These are phyloP conservation scores for Dictyophora rubrovolvata DNA, from an alignment of 768 basidiomycete genomes.

Conservation along the genomic window DNA sequence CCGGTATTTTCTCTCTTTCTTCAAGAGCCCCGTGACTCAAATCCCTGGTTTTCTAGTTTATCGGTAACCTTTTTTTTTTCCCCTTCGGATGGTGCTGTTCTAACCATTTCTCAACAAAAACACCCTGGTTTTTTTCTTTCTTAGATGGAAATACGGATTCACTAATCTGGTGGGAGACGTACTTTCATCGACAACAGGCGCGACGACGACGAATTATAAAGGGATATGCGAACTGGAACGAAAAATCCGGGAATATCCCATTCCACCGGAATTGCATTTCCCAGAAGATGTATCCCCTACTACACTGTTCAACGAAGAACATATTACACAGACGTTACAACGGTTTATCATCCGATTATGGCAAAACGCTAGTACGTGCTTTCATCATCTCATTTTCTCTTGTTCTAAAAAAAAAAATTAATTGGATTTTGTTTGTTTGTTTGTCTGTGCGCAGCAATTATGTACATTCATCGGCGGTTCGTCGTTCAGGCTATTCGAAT, in stretches of 20 bases:
- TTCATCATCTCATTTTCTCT: not conserved
- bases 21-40: not conserved
- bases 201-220: conserved; percentile 55
- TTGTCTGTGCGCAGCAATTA: conserved; percentile 33
- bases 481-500: conserved; percentile 65
- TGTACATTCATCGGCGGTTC: conserved; percentile 65
- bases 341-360: conserved; percentile 6
- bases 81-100: too few relatives aligned
- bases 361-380: conserved; percentile 6
- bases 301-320: not conserved
- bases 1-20: not conserved
- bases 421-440: not conserved
- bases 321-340: conserved; percentile 1
- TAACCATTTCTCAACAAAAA: too few relatives aligned
- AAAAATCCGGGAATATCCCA: conserved; percentile 57
- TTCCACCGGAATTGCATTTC: conserved; percentile 48
- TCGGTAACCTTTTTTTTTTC: not conserved
- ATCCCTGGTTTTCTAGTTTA: not conserved
- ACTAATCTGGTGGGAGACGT: conserved; percentile 8
- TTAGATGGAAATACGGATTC: conserved; percentile 6
- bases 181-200: conserved; percentile 4
- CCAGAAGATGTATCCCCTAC: not conserved
- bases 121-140: not conserved
- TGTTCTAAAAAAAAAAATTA: conserved; percentile 10
- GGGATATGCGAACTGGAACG: conserved; percentile 56